These are phyloP conservation scores for Acer yangbiense DNA, from an alignment of 345 rosid genomes.

Conservation along the genomic window DNA sequence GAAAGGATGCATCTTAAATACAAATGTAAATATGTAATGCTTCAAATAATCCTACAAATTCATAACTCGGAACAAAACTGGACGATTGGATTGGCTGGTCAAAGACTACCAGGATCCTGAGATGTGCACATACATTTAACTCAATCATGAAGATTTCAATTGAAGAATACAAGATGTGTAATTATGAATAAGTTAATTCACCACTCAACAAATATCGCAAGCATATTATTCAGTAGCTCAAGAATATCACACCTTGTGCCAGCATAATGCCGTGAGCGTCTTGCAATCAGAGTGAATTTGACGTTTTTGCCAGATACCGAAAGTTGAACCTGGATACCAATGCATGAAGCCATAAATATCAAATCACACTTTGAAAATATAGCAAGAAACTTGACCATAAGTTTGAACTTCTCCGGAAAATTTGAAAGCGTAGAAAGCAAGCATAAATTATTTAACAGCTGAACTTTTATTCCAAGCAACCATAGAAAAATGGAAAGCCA, in stretches of 20 bases:
- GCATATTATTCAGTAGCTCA: constrained; percentile 5
- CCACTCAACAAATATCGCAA: neutral
- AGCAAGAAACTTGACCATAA: neutral
- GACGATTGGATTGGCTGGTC: constrained; percentile 1
- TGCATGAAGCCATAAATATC: constrained; percentile 19
- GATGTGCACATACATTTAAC: neutral
- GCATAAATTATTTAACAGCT: neutral
- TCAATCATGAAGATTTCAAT: neutral
- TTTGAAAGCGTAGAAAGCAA: neutral
- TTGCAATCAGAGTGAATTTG: constrained; percentile 75
- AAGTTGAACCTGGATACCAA: constrained; percentile 60
- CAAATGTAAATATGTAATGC: neutral
- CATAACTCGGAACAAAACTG: neutral
- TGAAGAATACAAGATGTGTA: neutral
- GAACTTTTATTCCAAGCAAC: neutral
- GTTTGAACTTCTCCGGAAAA: neutral
- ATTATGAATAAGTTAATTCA: neutral
- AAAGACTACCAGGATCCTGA: neutral
- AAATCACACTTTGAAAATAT: constrained; percentile 10
- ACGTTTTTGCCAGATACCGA: constrained; percentile 62
- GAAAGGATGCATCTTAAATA: neutral
- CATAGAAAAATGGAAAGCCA: neutral
- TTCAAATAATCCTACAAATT: neutral
- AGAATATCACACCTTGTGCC: constrained; percentile 76
- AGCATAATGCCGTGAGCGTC: constrained; percentile 94